Evolutionary conservation across 2,329 filamentous ascomycete species (phyloP).

Genomic region (Xylaria multiplex): DNA sequence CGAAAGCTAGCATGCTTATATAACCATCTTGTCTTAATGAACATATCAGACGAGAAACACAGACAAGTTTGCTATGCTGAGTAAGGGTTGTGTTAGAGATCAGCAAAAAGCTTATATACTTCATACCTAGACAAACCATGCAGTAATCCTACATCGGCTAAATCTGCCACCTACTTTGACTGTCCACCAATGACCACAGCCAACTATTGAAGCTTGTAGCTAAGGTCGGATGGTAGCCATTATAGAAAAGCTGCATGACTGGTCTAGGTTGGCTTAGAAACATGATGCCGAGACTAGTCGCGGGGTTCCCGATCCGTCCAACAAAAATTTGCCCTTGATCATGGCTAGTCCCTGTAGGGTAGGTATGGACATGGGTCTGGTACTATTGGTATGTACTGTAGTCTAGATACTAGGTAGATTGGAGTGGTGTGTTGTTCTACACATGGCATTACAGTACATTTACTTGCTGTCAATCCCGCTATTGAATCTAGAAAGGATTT

Average conservation of each 20-base stretch:
- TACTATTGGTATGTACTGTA: no score
- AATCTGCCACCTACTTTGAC: no score
- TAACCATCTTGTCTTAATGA: neutral
- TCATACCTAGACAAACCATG: neutral
- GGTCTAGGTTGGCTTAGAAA: no score
- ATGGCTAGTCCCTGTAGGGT: slow-evolving; percentile 4
- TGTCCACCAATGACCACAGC: no score
- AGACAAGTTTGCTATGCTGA: neutral
- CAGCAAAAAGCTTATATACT: no score
- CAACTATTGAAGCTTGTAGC: no score
- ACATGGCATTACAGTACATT: neutral
- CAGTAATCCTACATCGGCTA: no score
- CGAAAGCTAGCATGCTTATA: no score
- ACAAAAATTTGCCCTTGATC: neutral
- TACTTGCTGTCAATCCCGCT: slow-evolving; percentile 14
- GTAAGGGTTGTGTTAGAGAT: neutral
- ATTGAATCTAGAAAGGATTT: slow-evolving; percentile 14
- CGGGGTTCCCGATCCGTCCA: slow-evolving; percentile 10
- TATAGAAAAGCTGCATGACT: no score
- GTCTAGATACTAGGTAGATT: no score
- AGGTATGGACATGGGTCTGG: neutral
- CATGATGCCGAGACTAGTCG: slow-evolving; percentile 2
- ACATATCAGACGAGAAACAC: neutral
- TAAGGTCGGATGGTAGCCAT: no score
- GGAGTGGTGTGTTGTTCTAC: neutral